Percentiles rank a stretch among this genome's conserved stretches.
phyloP scores from a whole-genome alignment of 805 yeast species.

The Lipomyces yamadae region DNA sequence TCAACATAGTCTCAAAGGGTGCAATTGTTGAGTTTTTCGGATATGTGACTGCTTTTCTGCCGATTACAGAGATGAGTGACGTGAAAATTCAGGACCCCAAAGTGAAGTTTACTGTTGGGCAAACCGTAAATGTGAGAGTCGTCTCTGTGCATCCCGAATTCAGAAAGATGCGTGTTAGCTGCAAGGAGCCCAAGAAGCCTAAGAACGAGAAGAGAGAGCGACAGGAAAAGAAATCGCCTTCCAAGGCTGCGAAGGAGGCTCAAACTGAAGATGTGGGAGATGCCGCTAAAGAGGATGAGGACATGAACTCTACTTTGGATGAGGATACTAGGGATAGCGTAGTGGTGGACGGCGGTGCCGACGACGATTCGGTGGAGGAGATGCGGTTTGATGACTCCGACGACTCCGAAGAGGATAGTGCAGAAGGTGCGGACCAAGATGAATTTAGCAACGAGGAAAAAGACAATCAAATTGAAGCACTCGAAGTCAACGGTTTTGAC shows the following conservation, averaged over 20 bases:
- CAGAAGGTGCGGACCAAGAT: slow-evolving; percentile 45
- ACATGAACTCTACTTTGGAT: slow-evolving; percentile 39
- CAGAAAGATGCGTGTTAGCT: slow-evolving; percentile 68
- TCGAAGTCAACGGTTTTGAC: slow-evolving; percentile 87
- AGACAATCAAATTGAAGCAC: slow-evolving; percentile 54
- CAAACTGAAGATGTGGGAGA: slow-evolving; percentile 56
- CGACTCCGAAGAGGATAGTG: slow-evolving; percentile 46
- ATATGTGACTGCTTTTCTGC: slow-evolving; percentile 74
- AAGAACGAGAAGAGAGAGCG: slow-evolving; percentile 38
- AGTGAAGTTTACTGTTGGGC: slow-evolving; percentile 81
- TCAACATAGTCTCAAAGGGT: slow-evolving; percentile 72
- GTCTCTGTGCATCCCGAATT: slow-evolving; percentile 59
- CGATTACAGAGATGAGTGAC: slow-evolving; percentile 87
- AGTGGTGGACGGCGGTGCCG: slow-evolving; percentile 42
- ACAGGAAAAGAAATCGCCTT: slow-evolving; percentile 23
- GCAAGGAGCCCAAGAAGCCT: slow-evolving; percentile 58
- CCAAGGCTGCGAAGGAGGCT: slow-evolving; percentile 3
- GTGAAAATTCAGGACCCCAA: slow-evolving; percentile 77
- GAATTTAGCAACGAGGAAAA: slow-evolving; percentile 44
- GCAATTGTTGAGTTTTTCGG: slow-evolving; percentile 86
- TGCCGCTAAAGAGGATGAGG: slow-evolving; percentile 44
- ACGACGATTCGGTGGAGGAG: slow-evolving; percentile 9
- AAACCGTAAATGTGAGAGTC: slow-evolving; percentile 73
- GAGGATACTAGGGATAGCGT: slow-evolving; percentile 40
- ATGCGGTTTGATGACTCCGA: slow-evolving; percentile 32